Evolutionary conservation across 2,329 filamentous ascomycete species (phyloP).

Genomic region (Esteya vermicola): DNA sequence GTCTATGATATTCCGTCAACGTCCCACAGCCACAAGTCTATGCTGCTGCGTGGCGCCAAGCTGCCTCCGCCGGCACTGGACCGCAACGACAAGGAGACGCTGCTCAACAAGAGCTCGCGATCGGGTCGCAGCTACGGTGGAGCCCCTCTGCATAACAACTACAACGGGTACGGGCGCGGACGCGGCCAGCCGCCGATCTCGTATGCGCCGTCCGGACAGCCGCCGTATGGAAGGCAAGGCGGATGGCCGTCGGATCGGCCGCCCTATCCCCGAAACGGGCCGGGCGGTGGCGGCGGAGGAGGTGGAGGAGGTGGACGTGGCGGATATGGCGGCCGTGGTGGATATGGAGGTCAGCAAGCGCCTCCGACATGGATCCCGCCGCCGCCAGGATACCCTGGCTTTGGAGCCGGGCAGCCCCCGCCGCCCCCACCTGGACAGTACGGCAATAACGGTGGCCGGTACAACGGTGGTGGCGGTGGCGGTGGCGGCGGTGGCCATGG

Average conservation of each 20-base stretch:
- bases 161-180: background rate
- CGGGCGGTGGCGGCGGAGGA: slow-evolving; percentile 1
- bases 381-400: slow-evolving; percentile 28
- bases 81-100: slow-evolving; percentile 58
- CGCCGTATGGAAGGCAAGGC: too few species aligned
- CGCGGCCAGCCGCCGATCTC: background rate
- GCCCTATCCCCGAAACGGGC: too few species aligned
- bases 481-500: background rate
- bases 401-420: slow-evolving; percentile 27
- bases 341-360: slow-evolving; percentile 13
- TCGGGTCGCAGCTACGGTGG: slow-evolving; percentile 59
- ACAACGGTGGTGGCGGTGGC: slow-evolving; percentile 4
- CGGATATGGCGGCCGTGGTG: slow-evolving; percentile 9
- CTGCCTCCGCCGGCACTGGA: slow-evolving; percentile 60
- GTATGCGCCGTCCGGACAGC: too few species aligned
- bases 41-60: slow-evolving; percentile 75
- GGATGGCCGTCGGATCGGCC: too few species aligned
- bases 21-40: slow-evolving; percentile 71
- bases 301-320: slow-evolving; percentile 29
- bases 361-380: slow-evolving; percentile 26
- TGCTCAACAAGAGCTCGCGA: slow-evolving; percentile 50
- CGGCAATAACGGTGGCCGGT: slow-evolving; percentile 3
- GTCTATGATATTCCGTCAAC: slow-evolving; percentile 70
- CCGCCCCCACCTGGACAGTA: slow-evolving; percentile 24
- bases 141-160: slow-evolving; percentile 20